Conservation (phyloP, 495 filamentous ascomycete genomes). For the Talaromyces thailandensis region DNA sequence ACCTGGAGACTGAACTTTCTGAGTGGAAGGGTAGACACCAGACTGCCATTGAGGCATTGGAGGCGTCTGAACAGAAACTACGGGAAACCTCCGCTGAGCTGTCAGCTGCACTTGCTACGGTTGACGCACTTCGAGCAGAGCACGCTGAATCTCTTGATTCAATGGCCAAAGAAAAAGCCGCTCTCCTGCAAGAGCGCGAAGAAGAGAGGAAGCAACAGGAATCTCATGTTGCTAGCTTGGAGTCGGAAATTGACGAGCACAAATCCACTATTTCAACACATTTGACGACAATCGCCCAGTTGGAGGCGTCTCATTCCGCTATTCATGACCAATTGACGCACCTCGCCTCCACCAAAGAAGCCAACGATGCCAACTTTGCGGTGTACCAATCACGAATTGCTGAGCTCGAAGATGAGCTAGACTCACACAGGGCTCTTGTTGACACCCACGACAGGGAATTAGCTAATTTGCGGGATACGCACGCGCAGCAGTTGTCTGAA, state of each 20-base stretch:
- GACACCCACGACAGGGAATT: conserved; percentile 45
- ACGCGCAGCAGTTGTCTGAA: conserved; percentile 42
- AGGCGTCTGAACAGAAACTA: conserved; percentile 64
- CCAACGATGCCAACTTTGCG: conserved; percentile 29
- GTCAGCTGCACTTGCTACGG: conserved; percentile 41
- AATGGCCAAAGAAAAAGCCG: conserved; percentile 33
- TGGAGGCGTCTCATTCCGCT: conserved; percentile 55
- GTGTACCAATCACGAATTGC: conserved; percentile 42
- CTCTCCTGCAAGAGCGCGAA: conserved; percentile 36
- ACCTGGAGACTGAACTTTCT: conserved; percentile 66
- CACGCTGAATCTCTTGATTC: conserved; percentile 19
- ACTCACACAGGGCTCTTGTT: conserved; percentile 41
- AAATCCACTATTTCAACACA: conserved; percentile 59
- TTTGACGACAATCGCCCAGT: conserved; percentile 49
- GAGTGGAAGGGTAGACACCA: conserved; percentile 71
- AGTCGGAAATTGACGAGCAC: conserved; percentile 69
- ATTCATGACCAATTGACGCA: conserved; percentile 49
- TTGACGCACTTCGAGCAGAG: conserved; percentile 41
- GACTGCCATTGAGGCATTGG: conserved; percentile 58
- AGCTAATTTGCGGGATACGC: conserved; percentile 42
- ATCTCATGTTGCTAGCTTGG: conserved; percentile 55
- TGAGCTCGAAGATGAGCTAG: conserved; percentile 16
- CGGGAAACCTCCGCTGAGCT: conserved; percentile 62
- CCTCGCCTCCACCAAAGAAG: conserved; percentile 22
- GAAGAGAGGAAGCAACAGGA: conserved; percentile 50